phyloP scores from a whole-genome alignment of 2,329 filamentous ascomycete genomes.

The Verticillium dahliae region DNA sequence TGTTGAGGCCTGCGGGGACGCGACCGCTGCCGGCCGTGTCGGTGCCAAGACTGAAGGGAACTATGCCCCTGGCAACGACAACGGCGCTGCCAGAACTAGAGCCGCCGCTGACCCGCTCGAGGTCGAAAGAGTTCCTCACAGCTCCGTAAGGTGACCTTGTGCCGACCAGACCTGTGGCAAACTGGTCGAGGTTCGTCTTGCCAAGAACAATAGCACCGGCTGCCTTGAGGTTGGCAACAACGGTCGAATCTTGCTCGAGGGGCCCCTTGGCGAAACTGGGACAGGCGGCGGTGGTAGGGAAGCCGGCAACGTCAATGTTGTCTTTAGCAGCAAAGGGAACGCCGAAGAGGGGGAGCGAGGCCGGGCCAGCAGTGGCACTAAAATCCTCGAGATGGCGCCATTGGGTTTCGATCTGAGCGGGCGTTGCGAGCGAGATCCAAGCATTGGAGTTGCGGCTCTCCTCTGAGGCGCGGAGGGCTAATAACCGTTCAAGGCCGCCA shows the following conservation, averaged over 20 bases:
- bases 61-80: conserved; percentile 43
- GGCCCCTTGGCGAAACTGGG: conserved; percentile 39
- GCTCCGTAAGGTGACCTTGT: conserved; percentile 54
- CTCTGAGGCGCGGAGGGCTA: conserved; percentile 16
- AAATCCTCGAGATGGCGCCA: conserved; percentile 33
- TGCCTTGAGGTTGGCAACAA: conserved; percentile 40
- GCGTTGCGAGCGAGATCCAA: conserved; percentile 24
- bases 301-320: conserved; percentile 44
- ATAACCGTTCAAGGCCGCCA: conserved; percentile 19
- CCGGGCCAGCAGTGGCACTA: conserved; percentile 29
- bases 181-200: conserved; percentile 55
- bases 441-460: conserved; percentile 15
- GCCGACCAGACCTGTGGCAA: conserved; percentile 56
- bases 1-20: conserved; percentile 47
- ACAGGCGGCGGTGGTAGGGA: conserved; percentile 47
- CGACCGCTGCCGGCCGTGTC: conserved; percentile 50
- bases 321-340: conserved; percentile 53
- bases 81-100: conserved; percentile 53
- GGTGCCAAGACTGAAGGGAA: conserved; percentile 50
- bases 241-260: conserved; percentile 34
- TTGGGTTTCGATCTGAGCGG: conserved; percentile 16
- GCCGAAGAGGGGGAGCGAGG: conserved; percentile 44
- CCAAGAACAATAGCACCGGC: conserved; percentile 52
- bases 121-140: conserved; percentile 44
- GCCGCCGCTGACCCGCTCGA: conserved; percentile 34